Conservation (phyloP, 345 rosid genomes). For the Ceriops zippeliana region DNA sequence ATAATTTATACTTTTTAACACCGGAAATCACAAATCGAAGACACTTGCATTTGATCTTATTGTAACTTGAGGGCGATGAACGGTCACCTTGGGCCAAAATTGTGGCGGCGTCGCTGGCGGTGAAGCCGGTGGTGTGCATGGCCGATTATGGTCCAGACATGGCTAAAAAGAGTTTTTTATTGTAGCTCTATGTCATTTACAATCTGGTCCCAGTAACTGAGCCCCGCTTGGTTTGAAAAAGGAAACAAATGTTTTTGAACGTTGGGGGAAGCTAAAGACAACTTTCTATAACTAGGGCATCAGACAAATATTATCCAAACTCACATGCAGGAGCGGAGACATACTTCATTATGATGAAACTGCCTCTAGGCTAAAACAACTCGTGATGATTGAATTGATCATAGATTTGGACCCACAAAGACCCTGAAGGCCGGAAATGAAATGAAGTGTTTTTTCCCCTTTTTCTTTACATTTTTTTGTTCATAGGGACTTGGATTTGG, state of each 20-base stretch:
- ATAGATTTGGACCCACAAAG: neutral
- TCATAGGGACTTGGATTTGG: no score
- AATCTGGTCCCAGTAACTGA: conserved; percentile 7
- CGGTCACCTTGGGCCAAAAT: conserved; percentile 14
- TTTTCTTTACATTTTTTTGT: no score
- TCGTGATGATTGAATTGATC: conserved; percentile 8
- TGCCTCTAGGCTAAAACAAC: neutral
- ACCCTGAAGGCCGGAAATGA: neutral
- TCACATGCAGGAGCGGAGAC: neutral
- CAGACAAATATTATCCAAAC: conserved; percentile 7
- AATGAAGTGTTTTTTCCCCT: no score
- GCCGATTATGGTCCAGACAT: conserved; percentile 40
- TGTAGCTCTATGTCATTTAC: neutral
- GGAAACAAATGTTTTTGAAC: conserved; percentile 16
- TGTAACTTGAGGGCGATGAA: conserved; percentile 1
- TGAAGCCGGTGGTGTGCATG: conserved; percentile 19
- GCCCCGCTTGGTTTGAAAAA: neutral
- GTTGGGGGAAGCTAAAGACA: conserved; percentile 9
- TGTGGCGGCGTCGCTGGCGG: conserved; percentile 7
- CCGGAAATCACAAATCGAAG: no score
- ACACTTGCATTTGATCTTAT: no score
- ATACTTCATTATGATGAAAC: neutral
- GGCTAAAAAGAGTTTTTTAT: conserved; percentile 19
- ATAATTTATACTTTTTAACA: no score
- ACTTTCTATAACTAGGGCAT: conserved; percentile 1